Evolutionary conservation across 1,139 yeast species (phyloP).

Genomic region (Entelexis paramagnoliae): DNA sequence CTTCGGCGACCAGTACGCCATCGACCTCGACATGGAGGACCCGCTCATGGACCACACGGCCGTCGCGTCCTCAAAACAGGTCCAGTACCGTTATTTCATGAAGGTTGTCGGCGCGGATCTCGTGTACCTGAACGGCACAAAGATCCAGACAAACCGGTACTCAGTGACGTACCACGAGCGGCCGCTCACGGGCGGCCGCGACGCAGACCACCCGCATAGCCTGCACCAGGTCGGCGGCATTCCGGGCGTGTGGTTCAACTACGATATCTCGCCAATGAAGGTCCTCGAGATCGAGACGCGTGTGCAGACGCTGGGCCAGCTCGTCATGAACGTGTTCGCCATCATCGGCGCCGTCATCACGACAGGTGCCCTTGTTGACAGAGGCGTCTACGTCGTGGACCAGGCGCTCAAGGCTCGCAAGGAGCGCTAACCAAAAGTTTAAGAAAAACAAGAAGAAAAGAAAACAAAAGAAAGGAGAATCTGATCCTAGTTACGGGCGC

Average conservation of each 20-base stretch:
- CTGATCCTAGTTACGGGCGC: too few relatives aligned
- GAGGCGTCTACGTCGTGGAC: slow-evolving; percentile 84
- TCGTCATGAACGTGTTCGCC: slow-evolving; percentile 72
- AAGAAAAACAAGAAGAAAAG: too few relatives aligned
- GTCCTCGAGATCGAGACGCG: slow-evolving; percentile 77
- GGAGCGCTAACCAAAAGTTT: slow-evolving; percentile 22
- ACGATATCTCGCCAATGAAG: slow-evolving; percentile 88
- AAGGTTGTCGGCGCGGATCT: slow-evolving; percentile 87
- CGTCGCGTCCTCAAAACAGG: slow-evolving; percentile 43
- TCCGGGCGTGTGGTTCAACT: slow-evolving; percentile 79
- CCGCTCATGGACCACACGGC: slow-evolving; percentile 44
- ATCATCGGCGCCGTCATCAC: slow-evolving; percentile 90
- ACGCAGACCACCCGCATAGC: slow-evolving; percentile 82
- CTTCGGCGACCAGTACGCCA: slow-evolving; percentile 48
- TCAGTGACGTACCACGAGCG: slow-evolving; percentile 86
- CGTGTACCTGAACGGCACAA: slow-evolving; percentile 44
- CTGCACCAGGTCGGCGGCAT: slow-evolving; percentile 76
- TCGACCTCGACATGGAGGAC: slow-evolving; percentile 25
- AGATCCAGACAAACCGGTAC: slow-evolving; percentile 80
- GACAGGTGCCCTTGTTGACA: slow-evolving; percentile 79
- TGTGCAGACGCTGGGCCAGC: slow-evolving; percentile 74
- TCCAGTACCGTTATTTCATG: slow-evolving; percentile 64
- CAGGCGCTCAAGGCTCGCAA: slow-evolving; percentile 69
- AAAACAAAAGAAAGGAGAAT: too few relatives aligned
- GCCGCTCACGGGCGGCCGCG: slow-evolving; percentile 75